Conservation (phyloP, 2,329 filamentous ascomycete species). For the Penicillium frequentans region DNA sequence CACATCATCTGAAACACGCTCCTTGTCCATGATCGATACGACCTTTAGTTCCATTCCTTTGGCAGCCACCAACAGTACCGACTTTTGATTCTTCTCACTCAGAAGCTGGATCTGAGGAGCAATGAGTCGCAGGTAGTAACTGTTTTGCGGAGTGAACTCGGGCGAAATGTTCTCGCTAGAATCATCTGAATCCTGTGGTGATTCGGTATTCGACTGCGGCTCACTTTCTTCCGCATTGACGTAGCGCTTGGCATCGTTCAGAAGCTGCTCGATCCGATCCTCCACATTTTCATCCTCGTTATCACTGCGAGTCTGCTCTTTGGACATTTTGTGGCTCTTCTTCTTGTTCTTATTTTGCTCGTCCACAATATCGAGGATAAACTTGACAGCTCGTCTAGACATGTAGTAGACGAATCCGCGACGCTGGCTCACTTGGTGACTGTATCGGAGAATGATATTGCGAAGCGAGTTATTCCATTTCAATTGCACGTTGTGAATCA, state of each 20-base stretch:
- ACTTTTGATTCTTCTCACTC: slow-evolving; percentile 95
- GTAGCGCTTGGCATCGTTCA: slow-evolving; percentile 80
- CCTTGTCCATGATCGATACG: slow-evolving; percentile 96
- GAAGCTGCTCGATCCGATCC: slow-evolving; percentile 79
- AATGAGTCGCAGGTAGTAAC: slow-evolving; percentile 91
- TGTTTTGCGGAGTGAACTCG: slow-evolving; percentile 88
- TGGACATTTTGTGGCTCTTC: slow-evolving; percentile 37
- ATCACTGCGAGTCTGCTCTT: slow-evolving; percentile 31
- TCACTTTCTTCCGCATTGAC: slow-evolving; percentile 68
- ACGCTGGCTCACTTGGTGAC: slow-evolving; percentile 93
- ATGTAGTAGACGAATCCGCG: slow-evolving; percentile 98
- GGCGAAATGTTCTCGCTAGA: slow-evolving; percentile 75
- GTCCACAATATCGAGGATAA: slow-evolving; percentile 95
- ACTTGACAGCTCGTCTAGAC: slow-evolving; percentile 92
- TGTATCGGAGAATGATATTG: slow-evolving; percentile 95
- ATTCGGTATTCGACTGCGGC: slow-evolving; percentile 43
- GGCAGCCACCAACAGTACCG: slow-evolving; percentile 92
- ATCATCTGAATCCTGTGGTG: slow-evolving; percentile 44
- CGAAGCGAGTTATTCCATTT: slow-evolving; percentile 98
- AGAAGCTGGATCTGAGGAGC: slow-evolving; percentile 97
- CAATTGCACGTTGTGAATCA: slow-evolving; percentile 94
- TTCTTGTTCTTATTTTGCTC: slow-evolving; percentile 78
- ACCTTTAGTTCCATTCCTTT: slow-evolving; percentile 99
- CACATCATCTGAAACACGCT: slow-evolving; percentile 85
- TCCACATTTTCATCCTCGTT: slow-evolving; percentile 68